Conservation (phyloP, 139 green algal genomes). For the Chlamydomonas incerta region DNA sequence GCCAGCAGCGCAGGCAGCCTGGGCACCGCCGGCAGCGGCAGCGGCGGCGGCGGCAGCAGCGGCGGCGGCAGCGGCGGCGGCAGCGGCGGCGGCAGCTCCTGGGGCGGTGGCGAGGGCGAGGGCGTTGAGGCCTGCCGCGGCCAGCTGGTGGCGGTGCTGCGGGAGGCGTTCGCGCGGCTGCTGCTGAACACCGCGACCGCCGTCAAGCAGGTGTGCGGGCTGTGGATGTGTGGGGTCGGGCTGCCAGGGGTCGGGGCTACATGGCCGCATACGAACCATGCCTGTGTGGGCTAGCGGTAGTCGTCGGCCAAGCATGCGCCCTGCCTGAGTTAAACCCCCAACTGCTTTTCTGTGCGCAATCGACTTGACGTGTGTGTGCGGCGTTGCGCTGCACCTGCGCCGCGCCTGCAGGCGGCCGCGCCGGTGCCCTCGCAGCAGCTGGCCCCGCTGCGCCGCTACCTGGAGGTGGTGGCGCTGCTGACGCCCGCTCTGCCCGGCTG, state of each 20-base stretch:
- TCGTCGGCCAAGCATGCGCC: too few species aligned
- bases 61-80: background rate
- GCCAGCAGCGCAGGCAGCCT: background rate
- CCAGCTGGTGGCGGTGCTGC: constrained; percentile 21
- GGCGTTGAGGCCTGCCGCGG: background rate
- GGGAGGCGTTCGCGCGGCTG: constrained; percentile 26
- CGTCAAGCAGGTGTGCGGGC: constrained; percentile 16
- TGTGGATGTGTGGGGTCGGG: too few species aligned
- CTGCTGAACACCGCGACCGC: constrained; percentile 6
- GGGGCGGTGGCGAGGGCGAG: background rate
- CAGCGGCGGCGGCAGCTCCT: background rate
- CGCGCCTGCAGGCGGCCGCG: background rate
- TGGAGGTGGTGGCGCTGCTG: constrained; percentile 24
- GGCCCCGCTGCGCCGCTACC: constrained; percentile 8
- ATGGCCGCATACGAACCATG: too few species aligned
- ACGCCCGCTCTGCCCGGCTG: background rate
- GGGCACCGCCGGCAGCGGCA: too few species aligned
- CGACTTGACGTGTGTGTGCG: too few species aligned
- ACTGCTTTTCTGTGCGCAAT: too few species aligned
- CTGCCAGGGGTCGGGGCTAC: too few species aligned
- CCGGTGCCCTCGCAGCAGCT: constrained; percentile 24
- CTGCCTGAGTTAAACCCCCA: too few species aligned
- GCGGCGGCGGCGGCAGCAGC: background rate
- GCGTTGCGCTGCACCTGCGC: too few species aligned
- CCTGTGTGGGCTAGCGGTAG: too few species aligned